These are phyloP conservation scores for Yarrowia sp. DNA, from an alignment of 805 yeast genomes.

Conservation along the genomic window DNA sequence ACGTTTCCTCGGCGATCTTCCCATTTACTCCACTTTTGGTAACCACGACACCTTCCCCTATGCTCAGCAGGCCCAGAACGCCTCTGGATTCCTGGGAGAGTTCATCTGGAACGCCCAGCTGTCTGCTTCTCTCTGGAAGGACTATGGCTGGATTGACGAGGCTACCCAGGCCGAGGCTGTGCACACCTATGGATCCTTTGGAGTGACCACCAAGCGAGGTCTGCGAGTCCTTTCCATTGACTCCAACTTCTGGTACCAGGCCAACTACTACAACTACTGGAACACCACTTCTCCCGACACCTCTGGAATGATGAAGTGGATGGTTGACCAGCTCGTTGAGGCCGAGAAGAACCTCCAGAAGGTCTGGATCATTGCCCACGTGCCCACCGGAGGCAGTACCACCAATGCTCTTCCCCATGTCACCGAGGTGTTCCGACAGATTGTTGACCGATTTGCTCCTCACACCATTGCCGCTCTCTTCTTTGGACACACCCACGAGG, in stretches of 20 bases:
- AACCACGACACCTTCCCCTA: conserved; percentile 73
- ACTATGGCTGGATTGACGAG: conserved; percentile 45
- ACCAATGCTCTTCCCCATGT: conserved; percentile 61
- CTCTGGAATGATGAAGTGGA: conserved; percentile 60
- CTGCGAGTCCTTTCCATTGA: conserved; percentile 60
- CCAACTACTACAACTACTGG: conserved; percentile 56
- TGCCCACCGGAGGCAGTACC: conserved; percentile 48
- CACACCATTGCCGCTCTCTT: conserved; percentile 64
- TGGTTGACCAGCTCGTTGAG: conserved; percentile 58
- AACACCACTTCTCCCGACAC: conserved; percentile 50
- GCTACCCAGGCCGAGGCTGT: conserved; percentile 38
- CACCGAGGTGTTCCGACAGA: conserved; percentile 52
- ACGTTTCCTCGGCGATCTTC: conserved; percentile 46
- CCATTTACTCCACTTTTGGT: conserved; percentile 62
- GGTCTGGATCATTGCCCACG: conserved; percentile 73
- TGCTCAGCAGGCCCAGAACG: conserved; percentile 59
- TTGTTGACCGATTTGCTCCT: conserved; percentile 65
- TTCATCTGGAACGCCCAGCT: conserved; percentile 49
- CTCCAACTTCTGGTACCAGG: conserved; percentile 64
- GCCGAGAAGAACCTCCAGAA: conserved; percentile 56
- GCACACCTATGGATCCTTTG: conserved; percentile 55
- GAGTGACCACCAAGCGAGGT: conserved; percentile 53
- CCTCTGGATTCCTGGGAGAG: conserved; percentile 44
- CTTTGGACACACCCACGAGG: conserved; percentile 69
- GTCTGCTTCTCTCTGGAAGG: conserved; percentile 49